Base-by-base conservation (phyloP, 805 yeast species). In the Ogataea wickerhamii region DNA sequence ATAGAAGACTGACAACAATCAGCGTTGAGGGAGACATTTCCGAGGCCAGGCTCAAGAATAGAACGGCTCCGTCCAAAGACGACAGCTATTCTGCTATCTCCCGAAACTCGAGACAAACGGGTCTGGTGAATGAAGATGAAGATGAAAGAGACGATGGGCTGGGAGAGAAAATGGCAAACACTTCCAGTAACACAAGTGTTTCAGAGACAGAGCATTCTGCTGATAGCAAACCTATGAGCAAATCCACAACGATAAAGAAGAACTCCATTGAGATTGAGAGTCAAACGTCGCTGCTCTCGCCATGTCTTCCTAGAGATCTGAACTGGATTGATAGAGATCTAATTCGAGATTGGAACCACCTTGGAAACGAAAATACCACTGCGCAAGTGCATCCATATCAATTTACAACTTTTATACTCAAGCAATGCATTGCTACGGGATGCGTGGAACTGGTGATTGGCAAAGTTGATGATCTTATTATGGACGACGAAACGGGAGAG, bases 341-440 rank as follows among this genome's bases (percentile, higher is more conserved):
- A 19, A 79, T 91, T 6, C 73, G 71, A 40, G 80, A 74, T 39
- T 87, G 95, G 81, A 78, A 89, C 2, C 73, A 77, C 6, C 63
- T 91, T 35, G 97, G 98, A 21, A 91, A 85, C 17, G 73, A 76
- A 21, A 89, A 82, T 44, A 80, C 94, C 11, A 91, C 97, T 1
- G 98, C 97, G 0, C 98, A 93, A 63, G 96, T 93, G 5, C 97
- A 91, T 58, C 98, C 98, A 2, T 87, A 83, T 64, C 82, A 82
- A 56, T 89, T 93, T 63, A 91, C 98, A n/a, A 83, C 82, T 38
- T 85, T 76, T 56, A 68, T 91, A 8, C 64, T 91, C 44, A 76
- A 78, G 47, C 82, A 86, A 55, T 94, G 95, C 34, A 76, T 84
- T 49, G 87, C 83, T 48, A 66, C 82, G 2, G 95, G 93, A 6